Conservation (phyloP, 176 grass and related monocot genomes). For the Puya raimondii region DNA sequence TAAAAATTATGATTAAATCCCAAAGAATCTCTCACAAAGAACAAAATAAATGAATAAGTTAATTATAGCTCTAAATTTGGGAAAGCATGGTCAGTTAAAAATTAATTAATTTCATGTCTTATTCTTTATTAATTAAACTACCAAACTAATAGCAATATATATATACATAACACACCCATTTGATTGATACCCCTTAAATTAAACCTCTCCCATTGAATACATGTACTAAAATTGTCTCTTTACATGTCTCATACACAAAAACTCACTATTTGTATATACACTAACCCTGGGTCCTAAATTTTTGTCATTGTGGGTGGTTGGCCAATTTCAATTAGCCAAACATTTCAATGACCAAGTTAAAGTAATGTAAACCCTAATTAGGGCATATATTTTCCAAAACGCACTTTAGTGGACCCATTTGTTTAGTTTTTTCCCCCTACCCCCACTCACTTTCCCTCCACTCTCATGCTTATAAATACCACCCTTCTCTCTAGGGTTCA, state of each 20-base stretch:
- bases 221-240: no score
- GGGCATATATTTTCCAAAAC: no score
- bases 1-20: no score
- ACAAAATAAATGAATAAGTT: no score
- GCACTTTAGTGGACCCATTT: background rate
- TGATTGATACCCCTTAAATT: no score
- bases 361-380: no score
- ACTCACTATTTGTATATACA: background rate
- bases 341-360: background rate
- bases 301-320: background rate
- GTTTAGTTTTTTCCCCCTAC: background rate
- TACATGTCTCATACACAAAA: no score
- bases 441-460: background rate
- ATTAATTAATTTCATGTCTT: slow-evolving; percentile 2
- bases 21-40: no score
- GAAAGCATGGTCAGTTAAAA: background rate
- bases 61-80: no score
- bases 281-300: background rate
- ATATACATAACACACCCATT: no score
- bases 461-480: background rate
- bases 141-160: background rate
- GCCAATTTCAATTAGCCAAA: background rate
- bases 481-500: background rate
- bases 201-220: no score
- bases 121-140: background rate